A percentile compares a stretch with the other conserved stretches of the same genome.
These are phyloP conservation scores for Calonectria montana DNA, from an alignment of 2,329 filamentous ascomycete genomes.

Conservation along the genomic window DNA sequence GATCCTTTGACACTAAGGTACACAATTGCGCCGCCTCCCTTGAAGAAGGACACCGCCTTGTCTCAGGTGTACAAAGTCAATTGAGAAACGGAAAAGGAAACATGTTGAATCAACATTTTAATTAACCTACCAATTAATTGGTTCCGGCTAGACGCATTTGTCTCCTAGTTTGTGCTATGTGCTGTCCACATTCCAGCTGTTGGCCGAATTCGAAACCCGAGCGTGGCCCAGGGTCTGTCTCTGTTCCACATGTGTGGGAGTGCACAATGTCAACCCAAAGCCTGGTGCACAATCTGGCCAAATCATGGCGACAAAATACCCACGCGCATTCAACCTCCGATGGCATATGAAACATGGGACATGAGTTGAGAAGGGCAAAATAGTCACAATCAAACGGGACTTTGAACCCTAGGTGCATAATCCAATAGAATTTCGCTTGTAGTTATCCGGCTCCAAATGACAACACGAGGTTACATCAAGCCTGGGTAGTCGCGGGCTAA, in stretches of 20 bases:
- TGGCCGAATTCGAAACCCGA: neutral
- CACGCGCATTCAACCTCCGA: neutral
- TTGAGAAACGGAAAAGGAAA: neutral
- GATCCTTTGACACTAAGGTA: neutral
- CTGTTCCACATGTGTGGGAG: neutral
- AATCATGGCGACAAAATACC: neutral
- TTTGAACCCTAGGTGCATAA: neutral
- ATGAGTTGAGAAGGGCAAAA: neutral
- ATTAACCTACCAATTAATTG: conserved; percentile 1
- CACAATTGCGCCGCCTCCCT: neutral
- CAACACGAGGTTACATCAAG: neutral
- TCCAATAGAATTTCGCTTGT: neutral
- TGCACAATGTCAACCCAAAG: neutral
- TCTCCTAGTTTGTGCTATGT: neutral
- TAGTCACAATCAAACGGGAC: neutral
- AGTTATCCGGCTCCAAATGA: neutral
- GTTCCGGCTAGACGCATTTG: neutral
- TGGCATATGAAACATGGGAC: neutral
- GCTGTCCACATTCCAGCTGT: neutral
- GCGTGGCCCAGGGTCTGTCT: neutral
- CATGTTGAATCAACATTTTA: neutral
- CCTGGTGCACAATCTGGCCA: neutral
- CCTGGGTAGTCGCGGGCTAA: neutral
- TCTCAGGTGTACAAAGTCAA: conserved; percentile 2
- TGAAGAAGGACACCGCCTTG: neutral